Evolutionary conservation across 1,139 yeast species (phyloP), one percentile per base, ranked within the genome.

Genomic region (Lodderomyces elongisporus): DNA sequence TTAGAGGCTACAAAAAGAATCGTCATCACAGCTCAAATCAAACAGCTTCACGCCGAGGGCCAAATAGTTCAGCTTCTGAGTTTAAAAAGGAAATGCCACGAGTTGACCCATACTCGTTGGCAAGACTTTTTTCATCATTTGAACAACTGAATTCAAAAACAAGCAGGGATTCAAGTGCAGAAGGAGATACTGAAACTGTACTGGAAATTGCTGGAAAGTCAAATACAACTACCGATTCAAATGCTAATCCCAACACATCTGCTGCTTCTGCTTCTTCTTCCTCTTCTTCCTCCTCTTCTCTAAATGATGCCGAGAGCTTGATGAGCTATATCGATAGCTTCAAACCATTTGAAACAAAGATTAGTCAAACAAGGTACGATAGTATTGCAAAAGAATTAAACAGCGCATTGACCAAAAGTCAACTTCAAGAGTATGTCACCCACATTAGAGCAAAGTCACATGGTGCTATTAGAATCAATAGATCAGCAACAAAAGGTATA

Each of bases 321-420:
- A n/a, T n/a, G n/a, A n/a, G 28, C n/a, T 35, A 44, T 24, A 42
- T 49, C 10, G 50, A 43, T 6, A 37, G 32, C 4, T 37, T 36
- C 17, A 43, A 38, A 33, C 54, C 54, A 4, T 24, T 33, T 2
- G 34, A 32, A 4, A 6, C 31, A 1, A 38, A 28, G 7, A 37
- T 48, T 5, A 42, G 51, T n/a, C 31, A 23, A 9, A 36, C 30
- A 8, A 35, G 37, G 27, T 46, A 38, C 25, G 42, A 43, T 4
- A 24, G 32, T 4, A 28, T 49, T n/a, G 14, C 27, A 17, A 30
- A 33, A 7, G 18, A 28, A 13, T 32, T 58, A 2, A 28, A 38
- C 1, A 34, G 38, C 15, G 46, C 60, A 9, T 56, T 55, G 34
- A 45, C 50, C 1, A 45, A 40, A 31, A 17, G 36, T 2, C 62